Evolutionary conservation across 257 asterid genomes (phyloP), one percentile per base, ranked within the genome.

Genomic region (Scutellaria minor): DNA sequence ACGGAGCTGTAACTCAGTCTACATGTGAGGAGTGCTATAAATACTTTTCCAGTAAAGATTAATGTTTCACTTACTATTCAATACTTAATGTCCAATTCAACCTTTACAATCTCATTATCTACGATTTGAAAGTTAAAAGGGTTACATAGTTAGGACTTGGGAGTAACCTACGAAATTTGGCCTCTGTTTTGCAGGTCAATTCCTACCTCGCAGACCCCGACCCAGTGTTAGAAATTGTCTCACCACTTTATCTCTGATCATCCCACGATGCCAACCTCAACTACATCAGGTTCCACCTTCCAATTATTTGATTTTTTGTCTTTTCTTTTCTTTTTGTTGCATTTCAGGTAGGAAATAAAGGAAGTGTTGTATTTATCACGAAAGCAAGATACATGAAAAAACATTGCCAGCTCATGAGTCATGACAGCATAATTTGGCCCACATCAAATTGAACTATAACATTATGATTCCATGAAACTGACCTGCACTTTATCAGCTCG

Each of bases 401-500:
- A 39, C 15, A 51, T 31, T 8, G 41, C 10, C 9, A 52, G 51
- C 18, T 40, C 44, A 27, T 3, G 24, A 66, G 13, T 12, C 48
- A 41, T 18, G 24, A 41, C 48, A 27, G 18, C 18, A 18, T 18
- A 18, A 18, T 18, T 18, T 18, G 18, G 18, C 18, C 18, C 48
- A 52, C n/a, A 18, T 52, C 4, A 31, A 71, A 39, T 44, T 39
- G 62, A 31, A 59, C 15, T 31, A 50, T 46, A 14, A n/a, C 37
- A 72, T 12, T 6, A 13, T 2, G 12, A 13, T 54, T 61, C 40
- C 12, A 9, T 58, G 50, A 54, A 22, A 69, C 81, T 37, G 44
- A 89, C 97, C 97, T 88, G 96, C 97, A 94, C 71, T 94, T 91
- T 61, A 94, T 87, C 81, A 94, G 74, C 75, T 94, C 99, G 4